Base-by-base conservation (phyloP, 2,329 filamentous ascomycete genomes). In the Fusarium clavum region DNA sequence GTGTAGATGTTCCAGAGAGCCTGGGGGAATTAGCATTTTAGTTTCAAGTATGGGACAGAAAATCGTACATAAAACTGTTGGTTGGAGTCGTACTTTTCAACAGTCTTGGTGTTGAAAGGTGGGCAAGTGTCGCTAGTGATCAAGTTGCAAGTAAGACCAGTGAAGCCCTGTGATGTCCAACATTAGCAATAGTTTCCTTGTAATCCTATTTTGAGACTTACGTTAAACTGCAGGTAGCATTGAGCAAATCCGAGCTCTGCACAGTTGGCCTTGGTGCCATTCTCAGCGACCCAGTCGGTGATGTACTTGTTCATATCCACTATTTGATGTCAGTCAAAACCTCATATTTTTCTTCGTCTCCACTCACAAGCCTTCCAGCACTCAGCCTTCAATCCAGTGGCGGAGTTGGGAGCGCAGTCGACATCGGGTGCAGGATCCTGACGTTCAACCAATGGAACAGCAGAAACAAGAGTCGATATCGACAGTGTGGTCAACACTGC, bases 291-390 rank as follows among this genome's bases (percentile, higher is more conserved):
- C 63, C 63, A 66, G 22, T 66, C 55, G 2, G 9, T 66, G 48
- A 66, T 66, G n/a, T 66, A 66, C 38, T 66, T 66, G 9, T 66
- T 44, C 63, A 66, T 66, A 8, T 55, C 61, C 61, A 66, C 63
- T 66, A 25, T 4, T 2, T 5, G 7, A n/a, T 8, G 24, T 66
- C 3, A 65, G 24, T 13, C 25, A 27, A 7, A 10, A 3, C 6
- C 8, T 13, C 1, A 4, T 0, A 5, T 3, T 0, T 8, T 4
- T 0, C 1, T 5, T 3, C 0, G 0, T 5, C 4, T 10, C 2
- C 7, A 65, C 62, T 53, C 14, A 65, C 61, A 25, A 3, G 63
- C 63, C 18, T 66, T 61, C 61, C 63, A 66, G 38, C 63, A 66
- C 22, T 66, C 63, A 0, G 63, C 34, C 30, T 66, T 66, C 16